Evolutionary conservation across 1,139 yeast genomes (phyloP), one percentile per base, ranked within the genome.

Genomic region (Geotrichum carabidarum): DNA sequence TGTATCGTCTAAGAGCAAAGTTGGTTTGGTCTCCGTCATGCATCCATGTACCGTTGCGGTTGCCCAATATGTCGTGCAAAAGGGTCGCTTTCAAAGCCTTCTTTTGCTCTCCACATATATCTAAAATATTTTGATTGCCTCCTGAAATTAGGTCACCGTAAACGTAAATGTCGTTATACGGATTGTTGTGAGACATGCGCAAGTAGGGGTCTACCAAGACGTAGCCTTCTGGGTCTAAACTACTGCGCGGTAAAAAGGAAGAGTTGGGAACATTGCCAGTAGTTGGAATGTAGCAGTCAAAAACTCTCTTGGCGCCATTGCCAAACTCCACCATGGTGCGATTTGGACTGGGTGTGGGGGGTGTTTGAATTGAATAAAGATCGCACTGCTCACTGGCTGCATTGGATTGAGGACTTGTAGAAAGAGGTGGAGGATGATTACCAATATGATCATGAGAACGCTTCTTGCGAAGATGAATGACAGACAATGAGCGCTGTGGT

Each of bases 221-320:
- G 34, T 55, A 55, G 3, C 58, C 58, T 5, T 36, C 17, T 4
- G 30, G 17, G 18, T 52, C 55, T 7, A 55, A 42, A 8, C 47
- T 18, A 11, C 30, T 12, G 17, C 34, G 27, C 8, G 55, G 56
- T 5, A 55, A 35, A 35, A 31, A 55, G 3, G 50, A 35, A 11
- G 56, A 27, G 36, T 55, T 55, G 9, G 58, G 58, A 14, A 34
- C 43, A 36, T 52, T 52, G 8, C 58, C 58, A 8, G 56, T 52
- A 11, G 56, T 48, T 8, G 45, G 37, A 37, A 55, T 52, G 22
- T 43, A 51, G 45, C 48, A 45, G 36, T 55, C 58, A 34, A 48
- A 50, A 5, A 44, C 22, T 36, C 44, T 48, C 31, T 31, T 27
- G 18, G 38, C n/a, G 11, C 56, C 58, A 22, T 55, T 51, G 36